Base-by-base conservation (phyloP, 1,284 basidiomycete genomes). In the Athelia sp. region DNA sequence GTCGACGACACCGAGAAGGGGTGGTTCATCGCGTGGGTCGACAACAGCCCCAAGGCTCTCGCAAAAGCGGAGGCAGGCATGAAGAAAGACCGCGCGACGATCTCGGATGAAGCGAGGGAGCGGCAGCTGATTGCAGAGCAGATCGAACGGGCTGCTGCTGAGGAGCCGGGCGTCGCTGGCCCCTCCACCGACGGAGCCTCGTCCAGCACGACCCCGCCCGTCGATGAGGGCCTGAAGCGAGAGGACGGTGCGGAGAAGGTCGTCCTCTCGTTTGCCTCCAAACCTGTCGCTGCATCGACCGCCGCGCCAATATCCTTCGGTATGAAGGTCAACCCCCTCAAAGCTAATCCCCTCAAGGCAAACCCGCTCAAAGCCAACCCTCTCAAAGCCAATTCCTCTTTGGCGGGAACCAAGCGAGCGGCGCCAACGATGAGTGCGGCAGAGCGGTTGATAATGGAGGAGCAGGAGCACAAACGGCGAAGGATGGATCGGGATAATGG, bases 1-100 rank as follows among this genome's bases (percentile, higher is more conserved):
- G 97, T 98, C 19, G 96, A 99, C 64, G 96, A 99, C 71, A 97
- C 93, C 45, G 96, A 98, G 70, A 94, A 98, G 71, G 96, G 95
- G 2, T 94, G 93, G 84, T 98, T 93, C 69, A 80, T 99, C 57
- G 83, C 87, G 36, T 99, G 97, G 96, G 90, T 99, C 52, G 97
- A 99, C 67, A 98, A 81, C 65, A 90, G 88, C 50, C 95, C 97
- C 1, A 91, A 93, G 58, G 94, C 97, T 3, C 75, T 98, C 26
- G 90, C 90, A 4, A 89, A 94, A 70, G 88, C 90, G 83, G 89
- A 92, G 67, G 90, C 93, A 29, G 82, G 83, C 23, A 68, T 90
- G 72, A 97, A 97, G 76, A 94, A 96, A 70, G 94, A 99, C 61
- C 80, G 95, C 8, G 81, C 87, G 29, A 90, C 90, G 46, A 87